A percentile compares a stretch with the other conserved stretches of the same genome.
Conservation (phyloP, 2,329 filamentous ascomycete genomes). For the Pseudogymnoascus sp. region DNA sequence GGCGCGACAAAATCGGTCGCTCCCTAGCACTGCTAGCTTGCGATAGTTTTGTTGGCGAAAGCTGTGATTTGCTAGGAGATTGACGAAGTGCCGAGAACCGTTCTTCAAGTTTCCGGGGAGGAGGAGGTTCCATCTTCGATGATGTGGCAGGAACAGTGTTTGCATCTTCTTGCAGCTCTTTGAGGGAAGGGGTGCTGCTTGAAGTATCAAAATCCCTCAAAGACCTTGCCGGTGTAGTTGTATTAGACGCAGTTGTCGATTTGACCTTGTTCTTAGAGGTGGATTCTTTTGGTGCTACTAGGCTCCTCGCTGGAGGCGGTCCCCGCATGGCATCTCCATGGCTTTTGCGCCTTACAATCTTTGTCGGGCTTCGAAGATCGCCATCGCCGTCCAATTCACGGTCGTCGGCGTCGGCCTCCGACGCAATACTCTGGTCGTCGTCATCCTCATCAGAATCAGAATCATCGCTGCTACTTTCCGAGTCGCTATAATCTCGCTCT, state of each 20-base stretch:
- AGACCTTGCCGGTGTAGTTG: background rate
- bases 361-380: slow-evolving; percentile 11
- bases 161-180: background rate
- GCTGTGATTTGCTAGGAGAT: background rate
- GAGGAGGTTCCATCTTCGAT: background rate
- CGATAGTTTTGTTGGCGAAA: background rate
- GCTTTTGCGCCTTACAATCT: slow-evolving; percentile 32
- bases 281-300: slow-evolving; percentile 17
- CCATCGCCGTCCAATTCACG: slow-evolving; percentile 26
- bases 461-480: slow-evolving; percentile 28
- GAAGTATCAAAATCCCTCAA: slow-evolving; percentile 1
- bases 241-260: background rate
- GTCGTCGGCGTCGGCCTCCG: slow-evolving; percentile 36
- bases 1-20: slow-evolving; percentile 44
- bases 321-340: slow-evolving; percentile 34
- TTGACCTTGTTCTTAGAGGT: slow-evolving; percentile 10
- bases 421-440: slow-evolving; percentile 34
- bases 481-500: slow-evolving; percentile 39
- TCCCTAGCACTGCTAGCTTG: slow-evolving; percentile 8
- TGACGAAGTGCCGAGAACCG: slow-evolving; percentile 4
- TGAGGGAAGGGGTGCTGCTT: background rate
- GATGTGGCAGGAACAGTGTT: background rate
- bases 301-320: slow-evolving; percentile 27
- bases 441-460: slow-evolving; percentile 30
- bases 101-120: background rate